Percentiles rank a stretch among this genome's conserved stretches.
These are phyloP conservation scores for Crithidia fasciculata DNA, from an alignment of 208 protist genomes.

Conservation along the genomic window DNA sequence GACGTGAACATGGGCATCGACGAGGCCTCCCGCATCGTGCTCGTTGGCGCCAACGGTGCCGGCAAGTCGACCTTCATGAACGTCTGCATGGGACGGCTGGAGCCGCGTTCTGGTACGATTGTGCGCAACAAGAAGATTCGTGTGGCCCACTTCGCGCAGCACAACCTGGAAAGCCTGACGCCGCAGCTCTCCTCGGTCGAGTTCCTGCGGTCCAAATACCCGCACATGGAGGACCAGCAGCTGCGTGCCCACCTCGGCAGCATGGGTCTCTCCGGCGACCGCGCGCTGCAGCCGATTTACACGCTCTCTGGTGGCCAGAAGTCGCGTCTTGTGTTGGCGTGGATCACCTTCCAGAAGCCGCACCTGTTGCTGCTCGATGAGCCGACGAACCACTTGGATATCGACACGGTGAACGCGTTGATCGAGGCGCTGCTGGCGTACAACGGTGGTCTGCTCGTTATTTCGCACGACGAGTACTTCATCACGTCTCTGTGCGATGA, in stretches of 20 bases:
- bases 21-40: constrained; percentile 87
- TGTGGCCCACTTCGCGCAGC: constrained; percentile 93
- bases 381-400: constrained; percentile 96
- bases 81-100: constrained; percentile 80
- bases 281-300: constrained; percentile 90
- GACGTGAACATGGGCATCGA: constrained; percentile 93
- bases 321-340: constrained; percentile 93
- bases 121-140: constrained; percentile 89
- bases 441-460: constrained; percentile 91
- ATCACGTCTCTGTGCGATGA: constrained; percentile 93
- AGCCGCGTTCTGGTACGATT: constrained; percentile 82
- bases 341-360: constrained; percentile 93
- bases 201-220: constrained; percentile 87
- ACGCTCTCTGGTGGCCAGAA: constrained; percentile 96
- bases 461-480: constrained; percentile 95
- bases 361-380: constrained; percentile 97
- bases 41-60: constrained; percentile 92
- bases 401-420: constrained; percentile 94
- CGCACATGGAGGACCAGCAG: constrained; percentile 77
- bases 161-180: constrained; percentile 93
- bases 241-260: constrained; percentile 92
- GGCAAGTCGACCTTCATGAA: constrained; percentile 97
- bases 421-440: constrained; percentile 90
- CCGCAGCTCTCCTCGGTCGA: constrained; percentile 92
- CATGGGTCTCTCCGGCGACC: constrained; percentile 91